A percentile compares a stretch with the other conserved stretches of the same genome.
phyloP scores from a whole-genome alignment of 1,284 basidiomycete species.

The Polyporus tsugae region DNA sequence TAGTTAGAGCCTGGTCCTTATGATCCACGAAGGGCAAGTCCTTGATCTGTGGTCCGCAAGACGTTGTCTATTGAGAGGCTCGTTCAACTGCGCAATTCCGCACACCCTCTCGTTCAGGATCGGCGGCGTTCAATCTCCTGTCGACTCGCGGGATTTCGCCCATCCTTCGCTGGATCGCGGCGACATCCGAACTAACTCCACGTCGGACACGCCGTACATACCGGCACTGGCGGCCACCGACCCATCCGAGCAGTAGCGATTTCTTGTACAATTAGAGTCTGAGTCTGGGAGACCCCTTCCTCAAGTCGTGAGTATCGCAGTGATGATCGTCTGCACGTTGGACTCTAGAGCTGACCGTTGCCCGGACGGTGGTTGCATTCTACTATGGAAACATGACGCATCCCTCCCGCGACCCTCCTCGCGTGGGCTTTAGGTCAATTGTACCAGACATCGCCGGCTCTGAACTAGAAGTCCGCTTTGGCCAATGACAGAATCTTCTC shows the following conservation, averaged over 20 bases:
- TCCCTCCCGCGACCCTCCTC: constrained; percentile 68
- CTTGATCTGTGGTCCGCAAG: constrained; percentile 48
- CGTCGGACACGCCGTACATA: constrained; percentile 44
- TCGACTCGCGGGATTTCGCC: constrained; percentile 67
- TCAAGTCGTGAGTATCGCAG: constrained; percentile 49
- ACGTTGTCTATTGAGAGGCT: constrained; percentile 44
- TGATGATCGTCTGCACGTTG: too few species aligned
- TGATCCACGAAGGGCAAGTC: constrained; percentile 45
- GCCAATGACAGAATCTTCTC: too few species aligned
- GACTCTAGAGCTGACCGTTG: too few species aligned
- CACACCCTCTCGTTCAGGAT: constrained; percentile 69
- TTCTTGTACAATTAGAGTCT: constrained; percentile 45
- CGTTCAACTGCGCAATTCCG: constrained; percentile 53
- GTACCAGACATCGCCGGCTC: too few species aligned
- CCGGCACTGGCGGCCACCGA: constrained; percentile 59
- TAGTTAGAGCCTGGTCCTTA: constrained; percentile 8
- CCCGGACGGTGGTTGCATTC: constrained; percentile 52
- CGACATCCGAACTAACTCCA: constrained; percentile 6
- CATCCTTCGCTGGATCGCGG: constrained; percentile 28
- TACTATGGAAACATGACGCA: constrained; percentile 73
- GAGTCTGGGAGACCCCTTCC: constrained; percentile 50
- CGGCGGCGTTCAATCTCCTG: constrained; percentile 67
- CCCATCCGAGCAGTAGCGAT: constrained; percentile 48
- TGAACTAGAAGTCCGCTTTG: too few species aligned
- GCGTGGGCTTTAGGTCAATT: constrained; percentile 72